Percentiles rank a stretch among this genome's conserved stretches.
Evolutionary conservation across 1,284 basidiomycete species (phyloP).

Genomic region (Amylostereum areolatum): DNA sequence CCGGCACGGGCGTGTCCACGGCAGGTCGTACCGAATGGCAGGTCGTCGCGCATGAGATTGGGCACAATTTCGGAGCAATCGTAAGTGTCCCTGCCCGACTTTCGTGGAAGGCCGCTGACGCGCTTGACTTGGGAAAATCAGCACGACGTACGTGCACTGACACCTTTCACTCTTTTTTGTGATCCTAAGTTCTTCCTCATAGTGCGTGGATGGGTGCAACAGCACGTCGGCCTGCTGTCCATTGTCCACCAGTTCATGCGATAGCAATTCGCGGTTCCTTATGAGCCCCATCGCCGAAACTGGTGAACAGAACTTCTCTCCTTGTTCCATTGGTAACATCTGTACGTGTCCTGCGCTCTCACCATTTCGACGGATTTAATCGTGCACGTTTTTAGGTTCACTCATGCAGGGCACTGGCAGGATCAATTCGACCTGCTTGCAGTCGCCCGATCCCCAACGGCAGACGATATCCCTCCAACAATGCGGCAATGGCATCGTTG

Average conservation of each 20-base stretch:
- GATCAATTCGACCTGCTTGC: slow-evolving; percentile 58
- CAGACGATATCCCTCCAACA: slow-evolving; percentile 57
- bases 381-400: slow-evolving; percentile 37
- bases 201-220: slow-evolving; percentile 69
- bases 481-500: slow-evolving; percentile 80
- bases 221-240: slow-evolving; percentile 66
- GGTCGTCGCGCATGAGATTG: slow-evolving; percentile 85
- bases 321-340: slow-evolving; percentile 82
- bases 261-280: slow-evolving; percentile 65
- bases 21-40: slow-evolving; percentile 73
- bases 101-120: not conserved
- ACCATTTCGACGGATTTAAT: not conserved
- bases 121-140: no score
- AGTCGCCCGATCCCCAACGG: slow-evolving; percentile 41
- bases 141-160: no score
- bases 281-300: slow-evolving; percentile 77
- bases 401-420: slow-evolving; percentile 42
- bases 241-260: slow-evolving; percentile 51
- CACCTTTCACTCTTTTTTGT: no score
- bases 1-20: slow-evolving; percentile 83
- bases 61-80: slow-evolving; percentile 90
- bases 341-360: slow-evolving; percentile 41
- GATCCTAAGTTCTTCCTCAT: slow-evolving; percentile 6
- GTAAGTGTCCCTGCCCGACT: slow-evolving; percentile 35
- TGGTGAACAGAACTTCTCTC: slow-evolving; percentile 67